Conservation (phyloP, 2,329 filamentous ascomycete species). For the Pseudocercospora crystallina region DNA sequence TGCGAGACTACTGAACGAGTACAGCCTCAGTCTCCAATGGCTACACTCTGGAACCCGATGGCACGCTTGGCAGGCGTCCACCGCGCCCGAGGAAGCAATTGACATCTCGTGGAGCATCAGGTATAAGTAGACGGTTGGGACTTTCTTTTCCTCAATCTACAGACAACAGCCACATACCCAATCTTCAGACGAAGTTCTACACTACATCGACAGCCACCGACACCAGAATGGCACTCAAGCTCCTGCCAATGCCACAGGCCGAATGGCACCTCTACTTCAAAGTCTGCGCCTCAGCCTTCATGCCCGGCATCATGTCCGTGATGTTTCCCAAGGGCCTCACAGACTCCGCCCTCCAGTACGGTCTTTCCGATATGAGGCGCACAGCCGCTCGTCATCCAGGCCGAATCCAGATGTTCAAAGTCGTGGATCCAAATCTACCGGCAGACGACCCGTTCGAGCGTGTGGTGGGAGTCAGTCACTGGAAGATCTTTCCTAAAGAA, state of each 20-base stretch:
- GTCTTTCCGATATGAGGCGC: constrained; percentile 9
- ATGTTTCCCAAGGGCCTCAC: constrained; percentile 33
- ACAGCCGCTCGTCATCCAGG: constrained; percentile 20
- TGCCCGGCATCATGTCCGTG: constrained; percentile 28
- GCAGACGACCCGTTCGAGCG: constrained; percentile 19
- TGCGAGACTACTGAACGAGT: too few relatives aligned
- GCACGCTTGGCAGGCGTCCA: too few relatives aligned
- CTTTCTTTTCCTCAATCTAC: too few relatives aligned
- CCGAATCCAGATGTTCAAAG: constrained; percentile 25
- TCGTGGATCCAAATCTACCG: constrained; percentile 31
- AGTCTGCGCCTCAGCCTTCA: constrained; percentile 29
- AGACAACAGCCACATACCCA: too few relatives aligned
- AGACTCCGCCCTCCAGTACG: constrained; percentile 14
- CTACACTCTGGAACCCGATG: too few relatives aligned
- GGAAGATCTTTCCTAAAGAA: constrained; percentile 30
- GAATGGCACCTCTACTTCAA: constrained; percentile 28
- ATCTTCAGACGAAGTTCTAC: too few relatives aligned
- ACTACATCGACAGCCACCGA: too few relatives aligned
- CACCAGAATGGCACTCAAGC: constrained; percentile 28
- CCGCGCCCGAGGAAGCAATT: too few relatives aligned
- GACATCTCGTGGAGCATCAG: too few relatives aligned
- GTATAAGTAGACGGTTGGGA: too few relatives aligned
- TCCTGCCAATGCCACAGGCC: constrained; percentile 27
- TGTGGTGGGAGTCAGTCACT: constrained; percentile 34
- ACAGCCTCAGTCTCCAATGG: too few relatives aligned